phyloP scores from a whole-genome alignment of 169 alveolate species.

The Plasmodium billcollinsi region DNA sequence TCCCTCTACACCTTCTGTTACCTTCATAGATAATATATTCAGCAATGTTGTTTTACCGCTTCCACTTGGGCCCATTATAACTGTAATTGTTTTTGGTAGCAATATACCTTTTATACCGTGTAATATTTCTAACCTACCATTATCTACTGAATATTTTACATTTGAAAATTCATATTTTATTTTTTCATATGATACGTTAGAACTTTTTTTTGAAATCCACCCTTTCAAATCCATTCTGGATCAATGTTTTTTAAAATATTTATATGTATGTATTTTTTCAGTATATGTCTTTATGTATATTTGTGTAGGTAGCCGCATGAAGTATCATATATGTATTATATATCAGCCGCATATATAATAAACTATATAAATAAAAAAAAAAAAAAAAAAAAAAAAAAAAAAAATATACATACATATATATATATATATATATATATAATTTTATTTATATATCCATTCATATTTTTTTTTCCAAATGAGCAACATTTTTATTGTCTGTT shows the following conservation, averaged over 20 bases:
- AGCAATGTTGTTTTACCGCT: slow-evolving; percentile 87
- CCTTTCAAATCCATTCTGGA: background rate
- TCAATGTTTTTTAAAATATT: too few species aligned
- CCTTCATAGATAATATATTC: slow-evolving; percentile 79
- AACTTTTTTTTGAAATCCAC: background rate
- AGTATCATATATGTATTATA: too few species aligned
- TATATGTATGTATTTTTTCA: background rate
- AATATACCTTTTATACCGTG: slow-evolving; percentile 56
- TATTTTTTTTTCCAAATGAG: too few species aligned
- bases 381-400: too few species aligned
- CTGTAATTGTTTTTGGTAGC: slow-evolving; percentile 70
- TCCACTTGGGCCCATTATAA: slow-evolving; percentile 85
- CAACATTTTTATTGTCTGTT: too few species aligned
- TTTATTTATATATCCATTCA: too few species aligned
- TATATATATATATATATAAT: background rate
- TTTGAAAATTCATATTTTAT: slow-evolving; percentile 55
- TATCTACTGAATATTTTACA: slow-evolving; percentile 47
- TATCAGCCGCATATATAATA: too few species aligned
- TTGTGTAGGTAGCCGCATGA: background rate
- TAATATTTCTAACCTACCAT: slow-evolving; percentile 57
- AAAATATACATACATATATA: background rate
- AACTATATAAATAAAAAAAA: too few species aligned
- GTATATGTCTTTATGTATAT: background rate
- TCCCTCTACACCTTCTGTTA: slow-evolving; percentile 62
- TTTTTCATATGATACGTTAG: slow-evolving; percentile 1